phyloP scores from a whole-genome alignment of 345 rosid genomes.

The Lepidium africanum region DNA sequence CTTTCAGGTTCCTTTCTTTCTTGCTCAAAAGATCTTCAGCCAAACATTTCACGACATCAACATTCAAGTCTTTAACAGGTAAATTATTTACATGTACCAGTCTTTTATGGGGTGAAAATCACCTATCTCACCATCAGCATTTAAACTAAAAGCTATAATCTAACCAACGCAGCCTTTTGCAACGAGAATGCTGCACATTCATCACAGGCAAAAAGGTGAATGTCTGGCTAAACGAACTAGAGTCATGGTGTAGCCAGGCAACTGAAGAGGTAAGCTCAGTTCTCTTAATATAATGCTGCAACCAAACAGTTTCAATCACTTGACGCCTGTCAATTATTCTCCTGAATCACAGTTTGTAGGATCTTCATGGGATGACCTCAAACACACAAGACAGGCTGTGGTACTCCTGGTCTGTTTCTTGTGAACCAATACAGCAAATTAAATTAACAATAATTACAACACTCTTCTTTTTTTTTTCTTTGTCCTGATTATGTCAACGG shows the following conservation, averaged over 20 bases:
- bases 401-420: slow-evolving; percentile 60
- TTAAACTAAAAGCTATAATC: neutral
- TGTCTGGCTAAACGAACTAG: slow-evolving; percentile 65
- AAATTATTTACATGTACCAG: neutral
- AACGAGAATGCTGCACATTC: slow-evolving; percentile 80
- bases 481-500: neutral
- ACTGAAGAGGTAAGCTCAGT: slow-evolving; percentile 49
- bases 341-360: slow-evolving; percentile 59
- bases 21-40: slow-evolving; percentile 60
- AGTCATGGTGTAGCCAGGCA: slow-evolving; percentile 68
- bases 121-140: neutral
- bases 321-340: neutral
- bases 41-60: slow-evolving; percentile 72
- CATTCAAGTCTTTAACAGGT: slow-evolving; percentile 84
- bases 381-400: slow-evolving; percentile 80
- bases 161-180: slow-evolving; percentile 54
- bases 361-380: slow-evolving; percentile 85
- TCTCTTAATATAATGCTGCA: neutral
- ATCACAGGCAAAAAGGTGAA: slow-evolving; percentile 82
- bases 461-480: neutral
- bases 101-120: neutral
- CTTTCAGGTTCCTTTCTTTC: slow-evolving; percentile 72
- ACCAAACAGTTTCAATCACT: neutral
- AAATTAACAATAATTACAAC: neutral
- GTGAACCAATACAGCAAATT: slow-evolving; percentile 5